Conservation (phyloP, 768 basidiomycete species). For the Lactifluus echinatus region DNA sequence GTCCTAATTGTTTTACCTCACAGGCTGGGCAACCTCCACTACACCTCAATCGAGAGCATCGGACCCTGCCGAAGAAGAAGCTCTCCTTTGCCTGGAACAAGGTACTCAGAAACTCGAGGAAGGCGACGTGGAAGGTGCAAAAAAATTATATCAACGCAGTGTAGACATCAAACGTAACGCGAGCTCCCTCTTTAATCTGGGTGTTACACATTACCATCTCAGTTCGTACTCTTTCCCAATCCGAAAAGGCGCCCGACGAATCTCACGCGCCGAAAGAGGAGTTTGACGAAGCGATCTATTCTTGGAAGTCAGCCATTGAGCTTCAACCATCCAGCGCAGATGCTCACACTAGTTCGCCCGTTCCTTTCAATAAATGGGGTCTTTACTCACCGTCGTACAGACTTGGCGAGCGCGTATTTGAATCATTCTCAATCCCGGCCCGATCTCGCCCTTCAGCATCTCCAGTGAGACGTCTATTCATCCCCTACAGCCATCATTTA, state of each 20-base stretch:
- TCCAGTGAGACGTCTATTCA: constrained; percentile 42
- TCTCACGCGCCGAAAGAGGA: constrained; percentile 47
- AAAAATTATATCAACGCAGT: constrained; percentile 67
- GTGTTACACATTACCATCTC: constrained; percentile 84
- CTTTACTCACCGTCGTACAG: constrained; percentile 34
- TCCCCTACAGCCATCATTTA: constrained; percentile 23
- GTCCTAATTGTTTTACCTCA: constrained; percentile 19
- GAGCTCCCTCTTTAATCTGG: constrained; percentile 79
- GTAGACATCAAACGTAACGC: constrained; percentile 73
- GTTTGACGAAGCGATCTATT: constrained; percentile 74
- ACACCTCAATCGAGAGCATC: constrained; percentile 74
- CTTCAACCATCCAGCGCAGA: constrained; percentile 79
- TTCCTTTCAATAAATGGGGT: constrained; percentile 10
- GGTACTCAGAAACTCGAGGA: constrained; percentile 81
- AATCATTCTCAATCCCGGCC: constrained; percentile 71
- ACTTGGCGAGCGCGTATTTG: constrained; percentile 85
- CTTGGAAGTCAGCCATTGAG: constrained; percentile 79
- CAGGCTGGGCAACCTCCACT: constrained; percentile 76
- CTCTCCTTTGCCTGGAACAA: constrained; percentile 68
- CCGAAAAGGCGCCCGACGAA: not conserved
- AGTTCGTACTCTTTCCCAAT: constrained; percentile 40
- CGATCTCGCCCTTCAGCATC: constrained; percentile 79
- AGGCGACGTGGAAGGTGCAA: constrained; percentile 75
- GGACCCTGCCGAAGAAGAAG: constrained; percentile 77
- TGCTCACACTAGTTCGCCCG: constrained; percentile 70